Percentiles rank a stretch among this genome's conserved stretches.
These are phyloP conservation scores for Neurospora hispaniola DNA, from an alignment of 495 filamentous ascomycete genomes.

Conservation along the genomic window DNA sequence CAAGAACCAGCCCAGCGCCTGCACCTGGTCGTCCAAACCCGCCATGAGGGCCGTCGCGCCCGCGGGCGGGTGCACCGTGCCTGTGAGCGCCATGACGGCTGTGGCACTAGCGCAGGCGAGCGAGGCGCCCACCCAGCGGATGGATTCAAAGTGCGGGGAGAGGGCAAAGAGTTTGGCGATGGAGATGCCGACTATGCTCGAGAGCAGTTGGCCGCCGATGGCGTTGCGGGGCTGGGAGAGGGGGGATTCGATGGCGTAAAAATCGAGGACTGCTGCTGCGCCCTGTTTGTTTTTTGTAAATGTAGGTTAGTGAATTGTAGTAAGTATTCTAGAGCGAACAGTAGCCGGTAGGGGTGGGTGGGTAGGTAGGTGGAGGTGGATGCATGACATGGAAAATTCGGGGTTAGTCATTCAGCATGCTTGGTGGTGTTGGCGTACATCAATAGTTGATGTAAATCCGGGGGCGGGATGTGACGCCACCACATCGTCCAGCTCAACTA, in stretches of 20 bases:
- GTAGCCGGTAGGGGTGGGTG: too few relatives aligned
- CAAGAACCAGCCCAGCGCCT: slow-evolving; percentile 61
- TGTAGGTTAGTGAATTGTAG: too few relatives aligned
- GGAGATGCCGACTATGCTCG: slow-evolving; percentile 53
- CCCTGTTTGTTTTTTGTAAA: slow-evolving; percentile 35
- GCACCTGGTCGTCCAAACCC: slow-evolving; percentile 46
- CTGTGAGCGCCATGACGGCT: slow-evolving; percentile 62
- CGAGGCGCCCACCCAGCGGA: slow-evolving; percentile 59
- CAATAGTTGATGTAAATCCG: neutral
- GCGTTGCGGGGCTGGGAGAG: slow-evolving; percentile 75
- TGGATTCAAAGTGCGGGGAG: slow-evolving; percentile 37
- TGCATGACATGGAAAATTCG: neutral
- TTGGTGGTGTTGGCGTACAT: too few relatives aligned
- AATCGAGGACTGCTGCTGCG: slow-evolving; percentile 67
- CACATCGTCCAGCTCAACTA: neutral
- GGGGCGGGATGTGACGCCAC: neutral
- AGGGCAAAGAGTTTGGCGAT: slow-evolving; percentile 62
- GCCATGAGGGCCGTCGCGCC: slow-evolving; percentile 80
- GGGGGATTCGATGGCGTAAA: slow-evolving; percentile 66
- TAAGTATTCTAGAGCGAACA: too few relatives aligned
- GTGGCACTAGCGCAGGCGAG: slow-evolving; percentile 60
- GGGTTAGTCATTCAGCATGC: neutral
- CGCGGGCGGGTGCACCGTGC: slow-evolving; percentile 77
- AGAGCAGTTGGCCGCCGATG: slow-evolving; percentile 60
- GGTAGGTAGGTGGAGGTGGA: neutral